phyloP scores from a whole-genome alignment of 1,284 basidiomycete species.

The Heliocybe sulcata region DNA sequence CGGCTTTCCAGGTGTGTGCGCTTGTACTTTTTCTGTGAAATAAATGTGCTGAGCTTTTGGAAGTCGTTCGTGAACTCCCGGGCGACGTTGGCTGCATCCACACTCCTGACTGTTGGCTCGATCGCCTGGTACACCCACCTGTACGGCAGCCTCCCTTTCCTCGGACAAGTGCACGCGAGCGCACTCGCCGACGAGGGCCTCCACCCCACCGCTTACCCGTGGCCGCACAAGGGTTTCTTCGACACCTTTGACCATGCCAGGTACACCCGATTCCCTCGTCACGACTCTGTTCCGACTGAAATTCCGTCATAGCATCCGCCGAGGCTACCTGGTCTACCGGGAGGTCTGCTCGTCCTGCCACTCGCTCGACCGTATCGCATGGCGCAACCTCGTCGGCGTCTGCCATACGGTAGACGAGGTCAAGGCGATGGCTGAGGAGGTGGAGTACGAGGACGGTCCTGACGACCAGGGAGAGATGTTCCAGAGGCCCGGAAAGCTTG shows the following conservation, averaged over 20 bases:
- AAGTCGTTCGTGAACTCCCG: conserved; percentile 62
- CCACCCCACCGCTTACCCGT: conserved; percentile 85
- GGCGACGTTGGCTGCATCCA: conserved; percentile 71
- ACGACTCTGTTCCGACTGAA: conserved; percentile 4
- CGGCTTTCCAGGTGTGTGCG: conserved; percentile 50
- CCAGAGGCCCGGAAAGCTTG: conserved; percentile 93
- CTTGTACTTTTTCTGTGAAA: not conserved
- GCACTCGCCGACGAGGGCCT: conserved; percentile 91
- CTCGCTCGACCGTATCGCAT: conserved; percentile 98
- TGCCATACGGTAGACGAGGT: conserved; percentile 94
- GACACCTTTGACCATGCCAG: conserved; percentile 96
- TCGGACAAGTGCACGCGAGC: conserved; percentile 86
- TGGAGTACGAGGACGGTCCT: conserved; percentile 97
- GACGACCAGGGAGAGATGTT: conserved; percentile 98
- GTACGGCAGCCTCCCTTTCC: conserved; percentile 83
- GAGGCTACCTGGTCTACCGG: conserved; percentile 98
- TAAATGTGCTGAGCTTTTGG: not conserved
- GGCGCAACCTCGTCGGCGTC: conserved; percentile 98
- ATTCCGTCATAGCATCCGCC: conserved; percentile 70
- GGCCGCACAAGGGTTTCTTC: conserved; percentile 83
- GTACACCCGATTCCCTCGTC: conserved; percentile 31
- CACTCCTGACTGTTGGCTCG: conserved; percentile 79
- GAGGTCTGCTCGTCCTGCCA: conserved; percentile 99
- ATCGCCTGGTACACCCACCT: conserved; percentile 96
- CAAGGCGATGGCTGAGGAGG: conserved; percentile 91